Percentiles rank a stretch among this genome's conserved stretches.
Evolutionary conservation across 2,329 filamentous ascomycete species (phyloP).

Genomic region (Trichoderma guizhouense): DNA sequence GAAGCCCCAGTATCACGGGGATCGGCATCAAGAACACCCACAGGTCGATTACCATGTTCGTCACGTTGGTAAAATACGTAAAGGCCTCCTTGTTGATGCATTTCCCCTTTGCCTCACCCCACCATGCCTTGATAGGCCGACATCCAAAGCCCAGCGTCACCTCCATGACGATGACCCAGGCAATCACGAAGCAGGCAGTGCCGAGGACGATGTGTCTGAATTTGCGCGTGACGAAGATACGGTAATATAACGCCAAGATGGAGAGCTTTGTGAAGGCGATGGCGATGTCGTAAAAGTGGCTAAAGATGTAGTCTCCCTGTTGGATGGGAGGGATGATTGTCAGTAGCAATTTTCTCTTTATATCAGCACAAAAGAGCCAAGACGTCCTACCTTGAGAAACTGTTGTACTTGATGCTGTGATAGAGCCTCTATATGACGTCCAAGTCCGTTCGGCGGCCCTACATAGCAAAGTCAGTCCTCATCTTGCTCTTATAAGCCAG

Average conservation of each 20-base stretch:
- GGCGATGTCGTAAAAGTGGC: conserved; percentile 21
- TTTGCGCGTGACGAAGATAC: conserved; percentile 15
- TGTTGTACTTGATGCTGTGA: neutral
- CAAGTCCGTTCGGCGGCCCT: conserved; percentile 18
- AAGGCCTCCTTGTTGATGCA: conserved; percentile 20
- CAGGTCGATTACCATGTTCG: conserved; percentile 17
- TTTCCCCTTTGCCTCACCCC: neutral
- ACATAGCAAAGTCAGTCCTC: neutral
- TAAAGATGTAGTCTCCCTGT: conserved; percentile 21
- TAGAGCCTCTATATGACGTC: conserved; percentile 17
- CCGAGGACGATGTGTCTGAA: conserved; percentile 14
- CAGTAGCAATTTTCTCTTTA: neutral
- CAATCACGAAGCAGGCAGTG: conserved; percentile 15
- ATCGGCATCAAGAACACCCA: conserved; percentile 21
- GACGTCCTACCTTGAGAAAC: conserved; percentile 2
- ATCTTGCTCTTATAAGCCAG: neutral
- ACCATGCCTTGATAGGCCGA: conserved; percentile 16
- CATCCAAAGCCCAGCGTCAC: conserved; percentile 21
- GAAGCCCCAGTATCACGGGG: conserved; percentile 10
- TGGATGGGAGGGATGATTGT: neutral
- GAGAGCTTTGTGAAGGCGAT: conserved; percentile 21
- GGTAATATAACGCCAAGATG: conserved; percentile 19
- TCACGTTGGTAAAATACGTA: conserved; percentile 19
- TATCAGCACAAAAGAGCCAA: too few species aligned
- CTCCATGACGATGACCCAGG: conserved; percentile 19